Evolutionary conservation across 129 eudicot species (phyloP).

Genomic region (Flaveria linearis): DNA sequence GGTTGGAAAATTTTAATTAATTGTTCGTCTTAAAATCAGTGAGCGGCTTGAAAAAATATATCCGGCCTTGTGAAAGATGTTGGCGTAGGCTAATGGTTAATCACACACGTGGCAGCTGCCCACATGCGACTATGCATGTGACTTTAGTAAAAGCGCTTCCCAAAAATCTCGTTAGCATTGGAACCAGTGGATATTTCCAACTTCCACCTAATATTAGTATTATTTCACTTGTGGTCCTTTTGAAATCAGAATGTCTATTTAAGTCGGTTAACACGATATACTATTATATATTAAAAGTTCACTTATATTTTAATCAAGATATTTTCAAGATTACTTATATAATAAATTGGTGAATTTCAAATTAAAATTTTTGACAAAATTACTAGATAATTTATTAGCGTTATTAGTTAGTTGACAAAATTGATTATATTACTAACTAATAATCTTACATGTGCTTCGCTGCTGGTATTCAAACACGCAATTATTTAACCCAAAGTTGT

Average conservation of each 20-base stretch:
- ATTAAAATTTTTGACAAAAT: too few relatives aligned
- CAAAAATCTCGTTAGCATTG: conserved; percentile 18
- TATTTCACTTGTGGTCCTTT: conserved; percentile 11
- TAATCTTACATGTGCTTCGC: too few relatives aligned
- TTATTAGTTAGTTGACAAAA: too few relatives aligned
- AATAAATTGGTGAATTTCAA: too few relatives aligned
- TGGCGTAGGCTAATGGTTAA: conserved; percentile 19
- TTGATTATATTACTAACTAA: too few relatives aligned
- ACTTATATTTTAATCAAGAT: too few relatives aligned
- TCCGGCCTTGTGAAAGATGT: conserved; percentile 30
- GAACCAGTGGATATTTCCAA: conserved; percentile 29
- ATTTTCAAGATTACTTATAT: too few relatives aligned
- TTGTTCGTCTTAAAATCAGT: not conserved
- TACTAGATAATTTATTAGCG: too few relatives aligned
- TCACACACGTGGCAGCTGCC: conserved; percentile 42
- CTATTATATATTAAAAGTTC: too few relatives aligned
- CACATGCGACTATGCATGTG: conserved; percentile 36
- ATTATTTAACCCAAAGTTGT: too few relatives aligned
- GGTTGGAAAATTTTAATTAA: not conserved
- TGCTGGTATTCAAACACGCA: too few relatives aligned
- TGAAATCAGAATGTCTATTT: not conserved
- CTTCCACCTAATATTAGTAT: conserved; percentile 3
- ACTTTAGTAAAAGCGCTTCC: conserved; percentile 31
- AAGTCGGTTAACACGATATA: not conserved
- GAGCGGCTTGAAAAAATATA: conserved; percentile 32